Evolutionary conservation across 345 rosid species (phyloP), one percentile per base, ranked within the genome.

Genomic region (Eucalyptus coolabah): DNA sequence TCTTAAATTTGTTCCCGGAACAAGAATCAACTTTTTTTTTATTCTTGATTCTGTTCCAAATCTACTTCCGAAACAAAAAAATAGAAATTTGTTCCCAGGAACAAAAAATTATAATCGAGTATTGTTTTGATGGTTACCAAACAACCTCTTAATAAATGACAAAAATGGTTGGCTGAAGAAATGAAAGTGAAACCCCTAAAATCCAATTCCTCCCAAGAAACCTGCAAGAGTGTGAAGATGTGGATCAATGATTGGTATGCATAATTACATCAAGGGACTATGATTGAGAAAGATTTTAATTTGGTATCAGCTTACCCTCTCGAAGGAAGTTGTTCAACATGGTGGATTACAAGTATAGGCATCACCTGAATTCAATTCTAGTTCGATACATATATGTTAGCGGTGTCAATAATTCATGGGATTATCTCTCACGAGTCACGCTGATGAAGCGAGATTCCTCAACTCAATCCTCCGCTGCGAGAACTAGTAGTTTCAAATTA

Each of bases 391-490:
- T 28, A 28, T 60, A 26, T 53, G 24, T 0, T 6, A 12, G 5
- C 15, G 0, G 15, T 26, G 8, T 28, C 5, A 1, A 60, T 28
- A 28, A 12, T 60, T 28, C 69, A 60, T 28, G 32, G 0, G 0
- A 60, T 28, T 12, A 60, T 60, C 32, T 6, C 69, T 60, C 32
- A 6, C 3, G 2, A 28, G 5, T 4, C 8, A 6, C 0, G 4
- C 8, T 60, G 1, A 2, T 60, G 7, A 60, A 60, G 67, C 16
- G 3, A 56, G 30, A 56, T 56, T 56, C 63, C 63, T 56, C 30
- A 9, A 56, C 12, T 56, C 28, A 3, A 56, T 56, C 63, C 28
- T 24, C 63, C 2, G 2, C 1, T 1, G 5, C 59, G 1, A 10
- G 63, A 56, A 24, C 14, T 24, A 56, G 13, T 56, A 23, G 14